Conservation (phyloP, 2,329 filamentous ascomycete species). For the Botrytis byssoidea region DNA sequence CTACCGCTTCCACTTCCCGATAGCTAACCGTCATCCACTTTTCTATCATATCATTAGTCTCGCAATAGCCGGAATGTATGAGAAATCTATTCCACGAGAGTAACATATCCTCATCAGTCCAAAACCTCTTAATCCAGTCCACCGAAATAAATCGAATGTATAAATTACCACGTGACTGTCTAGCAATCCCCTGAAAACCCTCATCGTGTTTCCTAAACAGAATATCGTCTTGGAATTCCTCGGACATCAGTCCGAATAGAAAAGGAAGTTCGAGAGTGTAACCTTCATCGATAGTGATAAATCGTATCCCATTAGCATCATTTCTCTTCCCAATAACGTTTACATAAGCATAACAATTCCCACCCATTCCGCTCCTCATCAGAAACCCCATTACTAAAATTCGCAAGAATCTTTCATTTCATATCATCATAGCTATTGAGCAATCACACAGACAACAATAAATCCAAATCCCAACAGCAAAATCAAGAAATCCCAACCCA, state of each 20-base stretch:
- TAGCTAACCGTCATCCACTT: background rate
- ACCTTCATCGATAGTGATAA: too few relatives aligned
- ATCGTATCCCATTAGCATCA: background rate
- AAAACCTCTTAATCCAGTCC: background rate
- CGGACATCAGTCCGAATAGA: background rate
- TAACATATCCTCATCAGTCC: background rate
- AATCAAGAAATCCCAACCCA: background rate
- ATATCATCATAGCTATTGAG: background rate
- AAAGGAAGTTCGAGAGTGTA: accelerated
- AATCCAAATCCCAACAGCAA: background rate
- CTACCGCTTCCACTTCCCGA: background rate
- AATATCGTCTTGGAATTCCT: background rate
- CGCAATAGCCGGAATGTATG: background rate
- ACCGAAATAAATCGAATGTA: background rate
- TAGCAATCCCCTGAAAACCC: background rate
- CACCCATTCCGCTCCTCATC: background rate
- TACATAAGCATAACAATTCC: background rate
- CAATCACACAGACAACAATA: background rate
- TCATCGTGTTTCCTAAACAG: background rate
- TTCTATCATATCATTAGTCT: background rate
- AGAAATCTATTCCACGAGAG: background rate
- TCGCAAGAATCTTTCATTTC: background rate
- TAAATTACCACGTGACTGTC: background rate
- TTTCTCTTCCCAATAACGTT: background rate
- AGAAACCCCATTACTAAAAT: background rate